Conservation (phyloP, 2,329 filamentous ascomycete genomes). For the Scedosporium apiospermum region DNA sequence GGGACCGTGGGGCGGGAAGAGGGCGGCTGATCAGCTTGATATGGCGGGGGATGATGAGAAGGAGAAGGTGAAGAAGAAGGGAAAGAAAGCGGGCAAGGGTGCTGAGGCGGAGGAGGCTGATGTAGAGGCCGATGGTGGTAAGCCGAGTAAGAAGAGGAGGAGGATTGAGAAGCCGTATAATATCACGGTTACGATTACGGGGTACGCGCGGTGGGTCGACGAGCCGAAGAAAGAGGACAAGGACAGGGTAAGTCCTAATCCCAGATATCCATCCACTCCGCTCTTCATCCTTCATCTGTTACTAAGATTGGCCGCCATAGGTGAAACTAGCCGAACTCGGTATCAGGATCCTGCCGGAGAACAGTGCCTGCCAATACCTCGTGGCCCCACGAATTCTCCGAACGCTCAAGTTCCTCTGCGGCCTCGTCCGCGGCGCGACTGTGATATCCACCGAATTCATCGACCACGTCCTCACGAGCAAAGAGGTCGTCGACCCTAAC, state of each 20-base stretch:
- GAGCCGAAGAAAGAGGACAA: conserved; percentile 64
- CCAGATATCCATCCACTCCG: neutral
- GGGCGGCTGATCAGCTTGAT: conserved; percentile 49
- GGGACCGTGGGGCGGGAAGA: conserved; percentile 52
- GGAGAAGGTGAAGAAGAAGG: conserved; percentile 15
- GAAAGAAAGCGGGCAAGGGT: conserved; percentile 24
- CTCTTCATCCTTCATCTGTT: conserved; percentile 2
- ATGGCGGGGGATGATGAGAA: conserved; percentile 20
- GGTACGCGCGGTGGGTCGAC: conserved; percentile 72
- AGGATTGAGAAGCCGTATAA: conserved; percentile 40
- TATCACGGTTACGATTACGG: conserved; percentile 73
- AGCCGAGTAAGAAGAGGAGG: conserved; percentile 35
- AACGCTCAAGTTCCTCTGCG: conserved; percentile 87
- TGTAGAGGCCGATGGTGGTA: conserved; percentile 41
- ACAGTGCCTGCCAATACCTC: conserved; percentile 70
- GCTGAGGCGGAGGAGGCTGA: conserved; percentile 34
- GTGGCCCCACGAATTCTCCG: conserved; percentile 80
- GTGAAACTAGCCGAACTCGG: conserved; percentile 74
- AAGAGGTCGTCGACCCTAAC: conserved; percentile 49
- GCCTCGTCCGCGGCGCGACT: conserved; percentile 69
- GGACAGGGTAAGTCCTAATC: conserved; percentile 57
- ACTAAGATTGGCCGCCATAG: conserved; percentile 33
- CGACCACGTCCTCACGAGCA: conserved; percentile 60
- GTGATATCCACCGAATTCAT: conserved; percentile 74
- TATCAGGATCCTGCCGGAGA: conserved; percentile 69